Base-by-base conservation (phyloP, 345 rosid genomes). In the Hibiscus tridactylites region DNA sequence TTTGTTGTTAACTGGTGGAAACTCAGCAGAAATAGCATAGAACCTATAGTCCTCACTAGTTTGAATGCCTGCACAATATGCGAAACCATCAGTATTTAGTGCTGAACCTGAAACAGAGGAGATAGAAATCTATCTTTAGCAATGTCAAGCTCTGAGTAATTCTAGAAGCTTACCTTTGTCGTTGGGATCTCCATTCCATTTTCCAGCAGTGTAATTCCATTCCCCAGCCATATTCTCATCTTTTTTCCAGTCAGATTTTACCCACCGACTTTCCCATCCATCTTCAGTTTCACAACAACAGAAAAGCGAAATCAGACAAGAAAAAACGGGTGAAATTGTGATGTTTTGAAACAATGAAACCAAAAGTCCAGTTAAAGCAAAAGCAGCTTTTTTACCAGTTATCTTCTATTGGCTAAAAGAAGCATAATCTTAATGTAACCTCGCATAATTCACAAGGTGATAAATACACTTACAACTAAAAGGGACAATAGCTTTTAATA, bases 1-100 rank as follows among this genome's bases (percentile, higher is more conserved):
- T 21, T 21, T 21, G 24, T 21, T 21, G 24, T 21, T 21, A 21
- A 95, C 85, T 73, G 83, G 87, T 68, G 99, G 96, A 83, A 82
- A 95, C 81, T 89, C 91, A 68, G 96, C 97, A 13, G 97, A 95
- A 71, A 92, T 90, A 61, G 99, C 99, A 83, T 90, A 95, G 83
- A 95, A 95, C 71, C 91, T 95, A 83, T 89, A 77, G 79, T 95
- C 97, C 74, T 92, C 97, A 59, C 99, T 92, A 9, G 99, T 95
- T 75, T 95, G 97, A 80, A 95, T 92, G 82, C 97, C 98, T 47
- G 52, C 3, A 12, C 13, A 12, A 47, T 10, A 47, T 47, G 52
- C 16, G 12, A 47, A 47, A 3, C n/a, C 52, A 47, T 47, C 12
- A 47, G 52, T 2, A 47, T 12, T 47, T 47, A 4, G 31, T 28